Percentiles rank a stretch among this genome's conserved stretches.
phyloP scores from a whole-genome alignment of 768 basidiomycete genomes.

The Amanita molliuscula region DNA sequence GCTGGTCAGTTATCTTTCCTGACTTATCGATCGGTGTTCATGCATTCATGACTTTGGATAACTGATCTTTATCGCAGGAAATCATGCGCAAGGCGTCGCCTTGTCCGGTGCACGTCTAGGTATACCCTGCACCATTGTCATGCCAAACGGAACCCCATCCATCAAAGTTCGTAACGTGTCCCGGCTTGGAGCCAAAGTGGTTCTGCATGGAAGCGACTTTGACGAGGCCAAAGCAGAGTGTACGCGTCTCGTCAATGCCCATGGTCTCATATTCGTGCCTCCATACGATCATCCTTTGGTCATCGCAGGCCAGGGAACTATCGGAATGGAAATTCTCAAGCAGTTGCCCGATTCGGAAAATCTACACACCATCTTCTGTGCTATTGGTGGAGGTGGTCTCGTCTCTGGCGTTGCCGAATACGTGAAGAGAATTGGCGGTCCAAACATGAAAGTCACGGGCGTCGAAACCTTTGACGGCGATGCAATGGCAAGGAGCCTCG shows the following conservation, averaged over 20 bases:
- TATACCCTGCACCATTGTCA: constrained; percentile 97
- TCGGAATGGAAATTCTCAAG: constrained; percentile 91
- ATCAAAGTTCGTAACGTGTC: constrained; percentile 96
- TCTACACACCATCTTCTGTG: constrained; percentile 78
- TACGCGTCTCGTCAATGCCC: constrained; percentile 63
- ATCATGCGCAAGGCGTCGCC: constrained; percentile 98
- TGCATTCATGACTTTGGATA: constrained; percentile 29
- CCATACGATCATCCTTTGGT: constrained; percentile 97
- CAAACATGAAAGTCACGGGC: constrained; percentile 72
- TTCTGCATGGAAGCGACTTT: constrained; percentile 87
- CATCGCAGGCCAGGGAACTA: constrained; percentile 94
- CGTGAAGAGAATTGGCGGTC: constrained; percentile 85
- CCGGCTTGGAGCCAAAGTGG: constrained; percentile 91
- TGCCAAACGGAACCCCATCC: constrained; percentile 89
- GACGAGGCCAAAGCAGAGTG: constrained; percentile 96
- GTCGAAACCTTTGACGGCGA: constrained; percentile 95
- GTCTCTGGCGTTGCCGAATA: constrained; percentile 88
- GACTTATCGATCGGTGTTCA: constrained; percentile 26
- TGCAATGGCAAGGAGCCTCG: constrained; percentile 81
- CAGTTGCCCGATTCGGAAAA: constrained; percentile 68
- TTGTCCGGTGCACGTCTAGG: constrained; percentile 81
- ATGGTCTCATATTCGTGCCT: constrained; percentile 84
- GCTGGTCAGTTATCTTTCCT: constrained; percentile 62
- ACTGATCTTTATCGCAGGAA: constrained; percentile 43
- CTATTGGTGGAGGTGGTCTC: constrained; percentile 93